A percentile compares a stretch with the other conserved stretches of the same genome.
Conservation (phyloP, 2,329 filamentous ascomycete genomes). For the Colletotrichum scovillei region DNA sequence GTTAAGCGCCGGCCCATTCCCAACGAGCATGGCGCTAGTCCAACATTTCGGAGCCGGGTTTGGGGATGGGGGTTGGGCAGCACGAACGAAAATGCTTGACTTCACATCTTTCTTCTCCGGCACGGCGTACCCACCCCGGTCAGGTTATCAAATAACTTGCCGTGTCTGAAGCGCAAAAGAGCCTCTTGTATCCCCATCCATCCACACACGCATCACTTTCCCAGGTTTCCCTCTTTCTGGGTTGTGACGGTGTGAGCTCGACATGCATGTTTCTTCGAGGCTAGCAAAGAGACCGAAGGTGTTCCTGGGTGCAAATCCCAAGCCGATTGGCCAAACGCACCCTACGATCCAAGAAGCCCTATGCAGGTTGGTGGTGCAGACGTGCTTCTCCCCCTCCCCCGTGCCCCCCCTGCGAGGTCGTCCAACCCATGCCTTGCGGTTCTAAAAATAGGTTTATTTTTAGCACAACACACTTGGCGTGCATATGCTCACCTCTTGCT, state of each 20-base stretch:
- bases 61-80: background rate
- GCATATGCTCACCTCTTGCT: background rate
- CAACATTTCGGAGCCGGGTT: background rate
- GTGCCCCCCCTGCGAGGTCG: constrained; percentile 1
- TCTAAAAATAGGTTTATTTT: constrained; percentile 36
- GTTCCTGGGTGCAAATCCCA: constrained; percentile 18
- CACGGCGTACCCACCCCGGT: background rate
- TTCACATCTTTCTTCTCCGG: background rate
- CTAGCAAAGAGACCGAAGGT: background rate
- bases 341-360: constrained; percentile 3
- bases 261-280: constrained; percentile 26
- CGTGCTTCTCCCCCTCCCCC: background rate
- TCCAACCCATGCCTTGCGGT: constrained; percentile 3
- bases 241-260: constrained; percentile 28
- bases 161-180: background rate
- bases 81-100: background rate
- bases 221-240: background rate
- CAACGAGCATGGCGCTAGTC: constrained; percentile 24
- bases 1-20: constrained; percentile 27
- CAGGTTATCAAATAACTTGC: background rate
- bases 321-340: constrained; percentile 21
- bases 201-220: background rate
- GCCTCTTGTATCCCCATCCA: background rate
- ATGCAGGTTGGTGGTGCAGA: background rate
- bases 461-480: constrained; percentile 11